Evolutionary conservation across 768 basidiomycete species (phyloP).

Genomic region (Collybiopsis confluens): DNA sequence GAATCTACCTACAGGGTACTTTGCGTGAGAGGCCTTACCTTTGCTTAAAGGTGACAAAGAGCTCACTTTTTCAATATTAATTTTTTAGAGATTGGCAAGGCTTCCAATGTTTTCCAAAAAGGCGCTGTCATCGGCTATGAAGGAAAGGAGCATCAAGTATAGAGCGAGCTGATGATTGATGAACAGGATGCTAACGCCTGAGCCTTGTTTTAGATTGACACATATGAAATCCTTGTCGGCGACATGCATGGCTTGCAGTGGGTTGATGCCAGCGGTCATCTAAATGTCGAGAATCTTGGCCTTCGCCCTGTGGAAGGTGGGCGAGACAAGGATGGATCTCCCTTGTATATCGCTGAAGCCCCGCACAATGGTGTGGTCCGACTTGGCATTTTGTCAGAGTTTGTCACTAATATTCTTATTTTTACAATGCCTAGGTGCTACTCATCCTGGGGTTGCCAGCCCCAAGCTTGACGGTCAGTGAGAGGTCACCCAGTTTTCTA

Average conservation of each 20-base stretch:
- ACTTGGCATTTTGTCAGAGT: too few species aligned
- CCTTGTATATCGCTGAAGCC: constrained; percentile 59
- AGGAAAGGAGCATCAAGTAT: constrained; percentile 55
- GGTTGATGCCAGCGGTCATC: constrained; percentile 43
- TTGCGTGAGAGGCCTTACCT: constrained; percentile 35
- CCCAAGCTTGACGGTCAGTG: constrained; percentile 45
- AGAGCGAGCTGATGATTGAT: too few species aligned
- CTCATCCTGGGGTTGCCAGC: constrained; percentile 64
- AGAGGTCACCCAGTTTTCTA: background rate
- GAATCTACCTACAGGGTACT: too few species aligned
- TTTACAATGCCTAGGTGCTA: constrained; percentile 25
- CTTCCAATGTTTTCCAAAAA: constrained; percentile 49
- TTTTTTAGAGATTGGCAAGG: constrained; percentile 62
- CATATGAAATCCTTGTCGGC: constrained; percentile 70
- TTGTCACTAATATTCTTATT: too few species aligned
- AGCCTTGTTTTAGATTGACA: constrained; percentile 44
- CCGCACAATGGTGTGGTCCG: constrained; percentile 44
- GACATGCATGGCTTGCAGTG: constrained; percentile 53
- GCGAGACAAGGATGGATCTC: constrained; percentile 54
- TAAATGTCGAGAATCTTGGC: constrained; percentile 42
- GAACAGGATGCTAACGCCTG: background rate
- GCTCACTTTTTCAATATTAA: background rate
- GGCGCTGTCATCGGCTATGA: constrained; percentile 64
- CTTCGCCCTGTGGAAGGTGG: constrained; percentile 64
- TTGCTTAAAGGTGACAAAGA: background rate